phyloP scores from a whole-genome alignment of 306 rosid genomes.

The Purshia tridentata region DNA sequence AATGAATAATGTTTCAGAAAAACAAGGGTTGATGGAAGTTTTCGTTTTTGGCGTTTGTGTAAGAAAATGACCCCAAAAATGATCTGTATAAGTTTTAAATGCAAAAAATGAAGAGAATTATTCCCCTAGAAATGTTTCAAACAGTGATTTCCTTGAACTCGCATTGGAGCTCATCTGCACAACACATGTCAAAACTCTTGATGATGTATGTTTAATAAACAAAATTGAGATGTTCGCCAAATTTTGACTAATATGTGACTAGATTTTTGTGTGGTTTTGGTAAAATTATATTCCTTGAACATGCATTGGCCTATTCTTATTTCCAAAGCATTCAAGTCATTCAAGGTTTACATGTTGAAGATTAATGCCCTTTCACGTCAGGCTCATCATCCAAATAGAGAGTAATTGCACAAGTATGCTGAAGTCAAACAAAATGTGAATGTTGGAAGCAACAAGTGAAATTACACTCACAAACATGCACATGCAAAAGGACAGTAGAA shows the following conservation, averaged over 20 bases:
- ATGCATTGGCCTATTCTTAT: neutral
- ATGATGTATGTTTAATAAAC: neutral
- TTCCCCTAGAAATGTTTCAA: neutral
- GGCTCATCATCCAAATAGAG: neutral
- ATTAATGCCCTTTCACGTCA: neutral
- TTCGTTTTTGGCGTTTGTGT: neutral
- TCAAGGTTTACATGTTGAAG: conserved; percentile 4
- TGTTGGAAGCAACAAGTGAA: neutral
- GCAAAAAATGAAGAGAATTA: neutral
- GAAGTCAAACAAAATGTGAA: neutral
- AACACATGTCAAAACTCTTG: neutral
- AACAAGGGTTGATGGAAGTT: neutral
- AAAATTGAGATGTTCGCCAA: neutral
- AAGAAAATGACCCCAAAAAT: neutral
- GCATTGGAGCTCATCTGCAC: neutral
- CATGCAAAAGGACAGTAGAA: neutral
- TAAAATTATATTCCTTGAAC: neutral
- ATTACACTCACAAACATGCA: neutral
- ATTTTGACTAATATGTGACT: neutral
- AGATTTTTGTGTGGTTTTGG: neutral
- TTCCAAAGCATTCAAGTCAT: neutral
- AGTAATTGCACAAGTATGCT: conserved; percentile 3
- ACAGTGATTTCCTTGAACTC: neutral
- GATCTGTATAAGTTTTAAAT: neutral
- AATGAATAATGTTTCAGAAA: neutral